Percentiles rank a stretch among this genome's conserved stretches.
These are phyloP conservation scores for Colletotrichum acutatum DNA, from an alignment of 2,329 filamentous ascomycete species.

Conservation along the genomic window DNA sequence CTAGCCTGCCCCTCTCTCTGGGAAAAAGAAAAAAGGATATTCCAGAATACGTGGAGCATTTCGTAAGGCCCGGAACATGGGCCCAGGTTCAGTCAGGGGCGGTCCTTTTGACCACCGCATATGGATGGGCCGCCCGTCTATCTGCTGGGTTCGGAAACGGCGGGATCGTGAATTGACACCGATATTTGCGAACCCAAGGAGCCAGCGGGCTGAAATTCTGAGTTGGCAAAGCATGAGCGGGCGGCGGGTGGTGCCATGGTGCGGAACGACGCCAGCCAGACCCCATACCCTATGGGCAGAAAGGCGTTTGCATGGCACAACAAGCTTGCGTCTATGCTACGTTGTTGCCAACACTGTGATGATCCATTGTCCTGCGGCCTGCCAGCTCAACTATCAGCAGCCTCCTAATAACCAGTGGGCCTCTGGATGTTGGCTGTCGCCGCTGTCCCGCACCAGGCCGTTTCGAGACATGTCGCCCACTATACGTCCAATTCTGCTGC, in stretches of 20 bases:
- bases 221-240: constrained; percentile 2
- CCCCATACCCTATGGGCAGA: not conserved
- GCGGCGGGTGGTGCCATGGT: constrained; percentile 1
- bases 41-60: constrained; percentile 28
- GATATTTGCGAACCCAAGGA: not conserved
- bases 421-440: constrained; percentile 12
- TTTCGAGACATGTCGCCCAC: constrained; percentile 27
- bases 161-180: constrained; percentile 12
- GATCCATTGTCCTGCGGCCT: not conserved
- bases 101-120: constrained; percentile 8
- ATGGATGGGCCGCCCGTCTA: constrained; percentile 6
- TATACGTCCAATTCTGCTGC: constrained; percentile 30
- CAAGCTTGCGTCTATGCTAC: too few relatives aligned
- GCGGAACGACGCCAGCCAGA: constrained; percentile 8
- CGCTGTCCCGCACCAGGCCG: constrained; percentile 25
- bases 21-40: constrained; percentile 8
- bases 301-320: constrained; percentile 11
- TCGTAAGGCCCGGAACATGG: constrained; percentile 11
- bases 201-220: not conserved
- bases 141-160: constrained; percentile 33
- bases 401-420: not conserved
- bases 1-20: not conserved
- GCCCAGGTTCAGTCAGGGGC: constrained; percentile 28
- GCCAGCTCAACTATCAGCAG: not conserved
- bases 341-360: not conserved